Evolutionary conservation across 78 protist genomes (phyloP), one percentile per base, ranked within the genome.

Genomic region (Speleostelium caveatum): DNA sequence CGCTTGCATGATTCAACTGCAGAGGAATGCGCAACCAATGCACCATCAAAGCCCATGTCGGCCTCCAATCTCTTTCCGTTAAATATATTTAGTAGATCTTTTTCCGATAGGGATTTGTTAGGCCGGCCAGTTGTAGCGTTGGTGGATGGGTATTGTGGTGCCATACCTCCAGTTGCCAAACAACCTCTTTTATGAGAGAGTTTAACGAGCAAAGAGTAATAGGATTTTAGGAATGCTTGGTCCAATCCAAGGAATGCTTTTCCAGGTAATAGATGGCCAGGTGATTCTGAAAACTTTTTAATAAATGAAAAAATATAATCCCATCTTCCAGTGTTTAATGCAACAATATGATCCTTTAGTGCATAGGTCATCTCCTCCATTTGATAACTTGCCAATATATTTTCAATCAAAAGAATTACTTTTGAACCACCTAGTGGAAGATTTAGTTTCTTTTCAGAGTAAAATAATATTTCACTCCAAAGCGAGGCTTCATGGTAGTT

Each of bases 261-360:
- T 24, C 72, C 80, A 24, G 96, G 94, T 49, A 91, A 49, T 21
- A 61, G 35, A 65, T 73, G 71, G 2, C 73, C 55, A 19, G 88
- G 83, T 36, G 75, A 69, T 26, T 75, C 55, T 33, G 78, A 38
- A 41, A 94, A 80, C 63, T 73, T 95, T 61, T 87, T 86, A 21
- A 95, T 86, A 51, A 55, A 79, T 36, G 93, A 86, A 73, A 91
- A 90, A n/a, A 91, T 86, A 22, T 95, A 95, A 61, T 95, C 91
- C 96, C 96, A 95, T 16, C 95, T 75, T 28, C 96, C 96, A 60
- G 95, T 80, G 45, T 95, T 95, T 49, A 95, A 79, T 5, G 92
- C 96, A 0, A 92, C 89, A 22, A 80, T 53, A 87, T 91, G 53
- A 19, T 95, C 94, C 0, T 80, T 22, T 38, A 95, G 67, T 39